Base-by-base conservation (phyloP, 23 red algal species). In the Cyanidiococcus yangmingshanensis region DNA sequence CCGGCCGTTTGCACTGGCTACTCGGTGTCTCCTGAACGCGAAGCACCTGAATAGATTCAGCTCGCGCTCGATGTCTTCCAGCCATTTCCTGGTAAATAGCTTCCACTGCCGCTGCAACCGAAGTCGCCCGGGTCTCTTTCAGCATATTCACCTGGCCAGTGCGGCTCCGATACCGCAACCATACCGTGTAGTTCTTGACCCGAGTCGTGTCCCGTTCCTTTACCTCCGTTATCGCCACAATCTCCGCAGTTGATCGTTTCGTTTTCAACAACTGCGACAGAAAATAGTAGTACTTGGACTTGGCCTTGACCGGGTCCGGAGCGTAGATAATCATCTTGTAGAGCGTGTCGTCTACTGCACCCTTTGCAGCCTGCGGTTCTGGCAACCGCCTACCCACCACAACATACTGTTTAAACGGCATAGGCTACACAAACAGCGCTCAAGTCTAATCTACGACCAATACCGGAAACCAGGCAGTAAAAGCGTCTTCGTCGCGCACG, bases 61-160 rank as follows among this genome's bases (percentile, higher is more conserved):
- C 90, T 50, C 94, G 94, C 16, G 94, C 94, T 45, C 94, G 94
- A 67, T 98, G 94, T 54, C 88, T 83, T 1, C 94, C 94, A 63
- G 83, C 87, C 94, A 98, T 98, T 34, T 98, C 94, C 88, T 90
- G 90, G 68, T 98, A 98, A 79, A 98, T 92, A 78, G 88, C 82
- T 81, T 98, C 94, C 2, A 98, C 94, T 27, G 94, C 94, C 18
- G 77, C 84, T 0, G 88, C 83, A 0, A 89, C 36, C n/a, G 87
- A 84, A 50, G 87, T 85, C 45, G 90, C 88, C 26, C 94, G 85
- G 31, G 79, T 89, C 77, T 98, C 94, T 74, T 89, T 98, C 82
- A 85, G 87, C 94, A 98, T 98, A 85, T 98, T 98, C 74, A 98
- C 86, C 2, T 88, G 90, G 45, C 90, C 94, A 24, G 94, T 90